Base-by-base conservation (phyloP, 192 early-diverging fungal genomes). In the Coemansia nantahalensis region DNA sequence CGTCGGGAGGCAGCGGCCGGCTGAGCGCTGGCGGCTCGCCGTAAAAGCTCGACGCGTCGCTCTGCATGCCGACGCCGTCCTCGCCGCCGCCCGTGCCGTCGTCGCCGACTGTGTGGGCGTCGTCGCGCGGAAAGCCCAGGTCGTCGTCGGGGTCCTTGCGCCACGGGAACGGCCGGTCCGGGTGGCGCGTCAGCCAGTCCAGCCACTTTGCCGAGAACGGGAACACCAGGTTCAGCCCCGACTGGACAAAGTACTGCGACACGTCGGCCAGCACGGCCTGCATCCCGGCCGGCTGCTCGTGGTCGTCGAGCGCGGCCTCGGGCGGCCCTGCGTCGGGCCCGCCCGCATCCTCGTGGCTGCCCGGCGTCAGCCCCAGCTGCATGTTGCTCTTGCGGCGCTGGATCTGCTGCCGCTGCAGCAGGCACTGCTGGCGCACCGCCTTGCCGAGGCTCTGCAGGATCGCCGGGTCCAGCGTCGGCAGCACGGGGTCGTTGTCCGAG, bases 321-420 rank as follows among this genome's bases (percentile, higher is more conserved):
- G 31, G 36, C 1, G 34, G 8, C 0, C 32, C 34, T 12, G 45
- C 39, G 16, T 48, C 66, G 18, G 22, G 14, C 9, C 8, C 23
- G 51, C 41, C 23, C 18, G 36, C 32, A 10, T 41, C 61, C 16
- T 53, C 26, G 28, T 10, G 32, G 22, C 39, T 58, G 1, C 58
- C 65, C 8, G 36, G 37, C 13, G 59, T 24, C 23, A 74, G 59
- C 0, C 64, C 64, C 39, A 74, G 59, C 21, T 74, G 70, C 70
- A 74, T 74, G 55, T 74, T 74, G 70, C 70, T 74, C 54, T 74
- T 74, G 50, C 70, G 63, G 17, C 70, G 63, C 46, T 62, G 63
- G 3, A 74, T 13, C 55, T 70, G 61, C 41, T 62, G 66, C 39
- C 57, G 70, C 54, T 73, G 69, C 21, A 67, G 21, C 38, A 51